Evolutionary conservation across 192 early-diverging fungal species (phyloP).

Genomic region (Rhizoclosmatium sp.): DNA sequence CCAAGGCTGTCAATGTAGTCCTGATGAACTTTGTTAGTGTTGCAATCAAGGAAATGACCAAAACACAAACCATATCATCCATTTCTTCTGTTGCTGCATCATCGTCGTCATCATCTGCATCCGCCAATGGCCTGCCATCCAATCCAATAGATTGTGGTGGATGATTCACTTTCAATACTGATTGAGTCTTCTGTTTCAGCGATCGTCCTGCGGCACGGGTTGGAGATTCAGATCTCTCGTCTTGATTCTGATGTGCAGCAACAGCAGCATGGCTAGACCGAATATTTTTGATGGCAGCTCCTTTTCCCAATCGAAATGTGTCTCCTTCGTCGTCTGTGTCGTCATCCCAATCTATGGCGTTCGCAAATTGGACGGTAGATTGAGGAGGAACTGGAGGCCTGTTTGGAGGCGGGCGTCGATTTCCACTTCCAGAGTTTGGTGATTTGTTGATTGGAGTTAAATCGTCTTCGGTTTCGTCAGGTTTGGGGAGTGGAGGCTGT

Average conservation of each 20-base stretch:
- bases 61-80: conserved; percentile 16
- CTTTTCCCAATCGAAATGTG: conserved; percentile 23
- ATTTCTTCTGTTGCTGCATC: conserved; percentile 34
- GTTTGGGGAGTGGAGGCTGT: background rate
- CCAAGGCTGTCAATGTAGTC: conserved; percentile 18
- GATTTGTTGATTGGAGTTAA: background rate
- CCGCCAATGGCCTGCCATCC: background rate
- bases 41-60: background rate
- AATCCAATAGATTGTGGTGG: background rate
- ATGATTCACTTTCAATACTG: conserved; percentile 11
- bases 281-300: conserved; percentile 25
- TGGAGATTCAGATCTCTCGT: background rate
- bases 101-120: background rate
- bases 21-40: background rate
- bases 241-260: background rate
- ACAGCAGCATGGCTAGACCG: background rate
- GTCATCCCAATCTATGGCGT: conserved; percentile 4
- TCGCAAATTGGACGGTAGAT: background rate
- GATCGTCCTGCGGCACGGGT: conserved; percentile 16
- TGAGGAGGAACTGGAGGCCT: background rate
- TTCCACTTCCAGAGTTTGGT: background rate
- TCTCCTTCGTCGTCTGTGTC: conserved; percentile 23
- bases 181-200: conserved; percentile 22
- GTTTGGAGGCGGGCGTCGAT: background rate
- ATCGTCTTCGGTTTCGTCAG: conserved; percentile 8